Percentiles rank a stretch among this genome's conserved stretches.
Evolutionary conservation across 495 filamentous ascomycete genomes (phyloP).

Genomic region (Aspergillus baeticus): DNA sequence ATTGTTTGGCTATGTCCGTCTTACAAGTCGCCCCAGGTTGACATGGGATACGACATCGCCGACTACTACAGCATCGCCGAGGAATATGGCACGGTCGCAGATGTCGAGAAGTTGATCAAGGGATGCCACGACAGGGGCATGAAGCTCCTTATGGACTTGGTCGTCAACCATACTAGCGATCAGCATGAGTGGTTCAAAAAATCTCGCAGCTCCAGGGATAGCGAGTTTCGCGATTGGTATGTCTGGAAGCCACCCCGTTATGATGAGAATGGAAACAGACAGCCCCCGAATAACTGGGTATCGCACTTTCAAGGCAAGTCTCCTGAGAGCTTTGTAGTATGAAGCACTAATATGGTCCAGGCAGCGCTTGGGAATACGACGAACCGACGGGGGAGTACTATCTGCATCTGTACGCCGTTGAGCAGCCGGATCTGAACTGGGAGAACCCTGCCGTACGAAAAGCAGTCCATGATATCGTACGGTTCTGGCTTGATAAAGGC

Average conservation of each 20-base stretch:
- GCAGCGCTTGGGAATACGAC: slow-evolving; percentile 66
- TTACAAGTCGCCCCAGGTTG: slow-evolving; percentile 63
- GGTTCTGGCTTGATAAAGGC: slow-evolving; percentile 70
- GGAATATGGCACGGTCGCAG: slow-evolving; percentile 59
- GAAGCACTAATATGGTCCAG: slow-evolving; percentile 19
- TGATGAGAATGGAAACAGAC: slow-evolving; percentile 55
- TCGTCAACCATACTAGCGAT: slow-evolving; percentile 79
- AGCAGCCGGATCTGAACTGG: slow-evolving; percentile 78
- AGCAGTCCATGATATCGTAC: slow-evolving; percentile 66
- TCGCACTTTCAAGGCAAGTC: slow-evolving; percentile 53
- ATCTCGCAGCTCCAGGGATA: slow-evolving; percentile 57
- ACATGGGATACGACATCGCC: slow-evolving; percentile 65
- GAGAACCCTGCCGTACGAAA: slow-evolving; percentile 59
- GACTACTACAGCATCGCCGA: slow-evolving; percentile 64
- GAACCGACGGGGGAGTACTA: slow-evolving; percentile 66
- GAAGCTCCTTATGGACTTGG: slow-evolving; percentile 71
- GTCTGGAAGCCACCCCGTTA: slow-evolving; percentile 65
- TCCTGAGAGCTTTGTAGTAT: neutral
- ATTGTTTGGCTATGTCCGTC: slow-evolving; percentile 69
- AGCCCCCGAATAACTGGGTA: slow-evolving; percentile 71
- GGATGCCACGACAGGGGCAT: slow-evolving; percentile 58
- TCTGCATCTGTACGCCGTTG: slow-evolving; percentile 62
- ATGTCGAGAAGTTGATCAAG: slow-evolving; percentile 63
- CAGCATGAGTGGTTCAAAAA: slow-evolving; percentile 75
- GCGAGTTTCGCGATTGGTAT: slow-evolving; percentile 68